Evolutionary conservation across 192 early-diverging fungal species (phyloP).

Genomic region (Dissophora ornata): DNA sequence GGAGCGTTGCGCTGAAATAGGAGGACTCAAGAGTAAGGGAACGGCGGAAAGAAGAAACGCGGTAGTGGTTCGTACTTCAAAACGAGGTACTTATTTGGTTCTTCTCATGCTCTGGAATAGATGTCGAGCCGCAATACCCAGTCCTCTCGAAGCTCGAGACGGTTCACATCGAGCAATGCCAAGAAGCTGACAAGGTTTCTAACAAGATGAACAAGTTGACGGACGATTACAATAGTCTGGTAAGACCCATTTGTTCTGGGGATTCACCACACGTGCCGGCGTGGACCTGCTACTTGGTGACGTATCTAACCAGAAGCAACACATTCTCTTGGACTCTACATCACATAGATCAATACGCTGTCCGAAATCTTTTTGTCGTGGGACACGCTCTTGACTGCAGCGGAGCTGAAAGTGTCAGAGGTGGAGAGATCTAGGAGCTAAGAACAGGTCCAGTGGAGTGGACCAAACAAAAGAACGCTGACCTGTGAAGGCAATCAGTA

Average conservation of each 20-base stretch:
- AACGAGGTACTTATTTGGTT: not conserved
- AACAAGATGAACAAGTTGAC: constrained; percentile 41
- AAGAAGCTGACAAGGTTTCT: constrained; percentile 41
- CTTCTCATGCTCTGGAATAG: not conserved
- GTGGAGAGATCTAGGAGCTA: constrained; percentile 20
- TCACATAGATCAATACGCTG: constrained; percentile 45
- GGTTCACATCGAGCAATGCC: constrained; percentile 39
- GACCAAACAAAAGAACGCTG: no score
- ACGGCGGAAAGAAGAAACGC: not conserved
- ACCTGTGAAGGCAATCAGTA: no score
- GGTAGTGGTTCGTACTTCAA: no score
- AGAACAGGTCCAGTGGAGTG: no score
- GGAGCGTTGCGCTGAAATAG: constrained; percentile 47
- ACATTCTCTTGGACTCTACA: not conserved
- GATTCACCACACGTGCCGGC: not conserved
- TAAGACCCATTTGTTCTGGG: not conserved
- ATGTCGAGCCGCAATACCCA: constrained; percentile 43
- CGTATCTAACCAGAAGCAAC: not conserved
- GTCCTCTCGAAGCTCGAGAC: constrained; percentile 40
- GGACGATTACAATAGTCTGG: constrained; percentile 42
- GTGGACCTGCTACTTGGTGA: not conserved
- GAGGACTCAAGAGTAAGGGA: constrained; percentile 44
- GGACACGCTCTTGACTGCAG: constrained; percentile 42
- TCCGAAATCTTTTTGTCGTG: constrained; percentile 49
- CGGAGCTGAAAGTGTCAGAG: constrained; percentile 41